Evolutionary conservation across 371 early-diverging fungal species (phyloP), one percentile per base, ranked within the genome.

Genomic region (Saksenaea oblongispora): DNA sequence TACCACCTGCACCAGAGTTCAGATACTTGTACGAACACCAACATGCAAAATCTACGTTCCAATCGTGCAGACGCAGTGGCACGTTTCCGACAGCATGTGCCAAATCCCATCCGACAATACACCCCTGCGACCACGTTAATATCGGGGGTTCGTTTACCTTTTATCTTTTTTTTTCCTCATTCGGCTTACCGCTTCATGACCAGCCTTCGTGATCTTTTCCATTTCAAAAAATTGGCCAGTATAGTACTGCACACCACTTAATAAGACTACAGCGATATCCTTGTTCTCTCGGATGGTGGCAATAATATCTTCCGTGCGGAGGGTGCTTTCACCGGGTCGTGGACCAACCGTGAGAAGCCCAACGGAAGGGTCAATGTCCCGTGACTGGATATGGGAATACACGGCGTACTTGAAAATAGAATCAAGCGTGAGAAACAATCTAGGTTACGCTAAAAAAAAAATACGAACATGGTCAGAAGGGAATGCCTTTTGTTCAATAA

Each of bases 1-100:
- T 96, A 34, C 93, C 92, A 54, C 98, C 98, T 1, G 98, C 95
- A 9, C 98, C 97, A 1, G 96, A 85, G 70, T 96, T 96, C 53
- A 98, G 77, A 71, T 98, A 98, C 74, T 98, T 98, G 87, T 98
- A 98, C 1, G 95, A 89, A 80, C 98, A 98, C 98, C 98, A 98
- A 63, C 90, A 89, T n/a, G 98, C 98, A 84, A 98, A 98, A 67
- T 98, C 98, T 5, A 96, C 97, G 44, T 89, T 76, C 98, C 98
- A 98, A 63, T 95, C 96, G 76, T 97, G 96, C 61, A 98, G 76
- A 27, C 85, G 59, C 37, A 98, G 74, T 34, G 89, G 89, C 0
- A 95, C 91, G 77, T 98, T 98, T 27, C 98, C 98, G 4, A 87
- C 95, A 5, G 98, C 97, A 67, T 98, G 98, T 0, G 98, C 97